A percentile compares a stretch with the other conserved stretches of the same genome.
phyloP scores from a whole-genome alignment of 148 eudicot species.

The Rhododendron mucronatum region DNA sequence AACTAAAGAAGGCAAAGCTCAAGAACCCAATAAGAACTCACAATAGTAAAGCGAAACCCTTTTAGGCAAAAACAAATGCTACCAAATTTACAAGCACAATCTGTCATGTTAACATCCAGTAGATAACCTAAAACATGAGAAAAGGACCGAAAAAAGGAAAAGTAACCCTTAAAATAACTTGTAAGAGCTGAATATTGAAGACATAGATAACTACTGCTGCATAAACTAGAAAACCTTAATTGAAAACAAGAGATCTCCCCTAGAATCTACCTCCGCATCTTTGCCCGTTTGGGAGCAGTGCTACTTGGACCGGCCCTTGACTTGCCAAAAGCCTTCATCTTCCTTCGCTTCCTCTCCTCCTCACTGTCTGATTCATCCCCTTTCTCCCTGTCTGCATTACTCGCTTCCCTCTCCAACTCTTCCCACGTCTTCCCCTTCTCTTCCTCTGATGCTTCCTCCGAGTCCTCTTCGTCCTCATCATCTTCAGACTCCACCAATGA shows the following conservation, averaged over 20 bases:
- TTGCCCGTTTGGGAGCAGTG: conserved; percentile 48
- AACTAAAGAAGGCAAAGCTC: background rate
- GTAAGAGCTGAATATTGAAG: background rate
- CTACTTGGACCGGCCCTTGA: conserved; percentile 58
- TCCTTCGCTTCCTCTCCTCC: conserved; percentile 80
- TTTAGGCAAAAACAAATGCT: background rate
- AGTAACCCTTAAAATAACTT: background rate
- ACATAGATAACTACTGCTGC: background rate
- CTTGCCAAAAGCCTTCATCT: conserved; percentile 72
- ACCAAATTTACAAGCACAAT: conserved; percentile 13
- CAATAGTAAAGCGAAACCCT: background rate
- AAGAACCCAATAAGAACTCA: background rate
- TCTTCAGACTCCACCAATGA: conserved; percentile 84
- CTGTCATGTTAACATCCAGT: conserved; percentile 2
- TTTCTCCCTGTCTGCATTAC: conserved; percentile 77
- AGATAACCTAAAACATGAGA: background rate
- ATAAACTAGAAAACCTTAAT: background rate
- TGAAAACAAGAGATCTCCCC: background rate
- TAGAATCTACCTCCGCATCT: conserved; percentile 53
- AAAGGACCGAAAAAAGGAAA: background rate
- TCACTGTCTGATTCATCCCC: conserved; percentile 88
- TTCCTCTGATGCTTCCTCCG: conserved; percentile 62
- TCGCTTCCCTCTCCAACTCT: conserved; percentile 95
- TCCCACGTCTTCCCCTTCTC: conserved; percentile 93
- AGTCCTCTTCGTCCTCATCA: conserved; percentile 79